Evolutionary conservation across 1,139 yeast species (phyloP).

Genomic region (Saccharomycopsis hybrid): DNA sequence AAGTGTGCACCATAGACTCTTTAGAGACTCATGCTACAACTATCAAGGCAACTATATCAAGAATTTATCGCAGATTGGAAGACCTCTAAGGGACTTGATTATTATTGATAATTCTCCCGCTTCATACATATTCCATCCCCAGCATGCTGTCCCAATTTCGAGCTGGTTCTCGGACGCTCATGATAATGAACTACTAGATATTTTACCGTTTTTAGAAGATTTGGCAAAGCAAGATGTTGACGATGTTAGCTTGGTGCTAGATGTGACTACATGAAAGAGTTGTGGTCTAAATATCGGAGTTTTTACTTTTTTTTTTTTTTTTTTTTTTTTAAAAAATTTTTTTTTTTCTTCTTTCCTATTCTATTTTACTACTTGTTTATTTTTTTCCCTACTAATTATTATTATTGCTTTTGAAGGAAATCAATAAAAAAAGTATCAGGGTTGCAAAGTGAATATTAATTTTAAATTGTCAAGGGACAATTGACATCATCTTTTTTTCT

Average conservation of each 20-base stretch:
- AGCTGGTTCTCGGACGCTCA: constrained; percentile 98
- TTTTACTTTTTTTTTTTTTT: too few species aligned
- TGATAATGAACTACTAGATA: constrained; percentile 88
- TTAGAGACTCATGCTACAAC: constrained; percentile 77
- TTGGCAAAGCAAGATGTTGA: constrained; percentile 59
- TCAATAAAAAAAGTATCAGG: too few species aligned
- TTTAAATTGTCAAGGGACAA: too few species aligned
- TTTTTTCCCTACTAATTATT: too few species aligned
- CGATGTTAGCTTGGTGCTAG: constrained; percentile 80
- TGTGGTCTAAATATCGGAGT: too few species aligned
- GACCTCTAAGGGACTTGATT: constrained; percentile 79
- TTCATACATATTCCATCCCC: constrained; percentile 93
- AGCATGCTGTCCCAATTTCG: constrained; percentile 96
- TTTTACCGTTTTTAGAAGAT: constrained; percentile 86
- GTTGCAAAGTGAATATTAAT: too few species aligned
- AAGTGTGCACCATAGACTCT: constrained; percentile 82
- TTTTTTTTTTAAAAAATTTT: too few species aligned
- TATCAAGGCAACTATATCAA: constrained; percentile 92
- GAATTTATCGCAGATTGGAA: constrained; percentile 86
- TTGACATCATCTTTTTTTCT: too few species aligned
- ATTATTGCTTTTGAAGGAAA: too few species aligned
- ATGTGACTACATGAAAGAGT: constrained; percentile 57
- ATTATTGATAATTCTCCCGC: constrained; percentile 97
- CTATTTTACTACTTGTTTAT: too few species aligned
- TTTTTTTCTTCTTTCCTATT: too few species aligned